phyloP scores from a whole-genome alignment of 257 asterid species.

The Knoxia roxburghii region DNA sequence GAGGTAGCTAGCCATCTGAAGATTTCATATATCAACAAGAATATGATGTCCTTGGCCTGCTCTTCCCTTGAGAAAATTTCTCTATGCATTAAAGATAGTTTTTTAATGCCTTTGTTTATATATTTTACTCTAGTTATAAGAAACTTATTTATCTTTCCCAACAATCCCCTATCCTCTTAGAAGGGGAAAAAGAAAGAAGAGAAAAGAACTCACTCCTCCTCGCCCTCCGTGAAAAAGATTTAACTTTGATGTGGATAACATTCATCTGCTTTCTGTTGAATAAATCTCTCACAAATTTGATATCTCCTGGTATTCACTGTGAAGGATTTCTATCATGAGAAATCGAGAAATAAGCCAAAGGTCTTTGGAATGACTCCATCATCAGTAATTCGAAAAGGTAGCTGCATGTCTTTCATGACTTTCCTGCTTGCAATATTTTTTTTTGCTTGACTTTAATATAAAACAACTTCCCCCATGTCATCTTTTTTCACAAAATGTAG shows the following conservation, averaged over 20 bases:
- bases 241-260: neutral
- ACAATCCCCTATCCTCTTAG: neutral
- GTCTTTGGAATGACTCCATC: constrained; percentile 80
- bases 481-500: neutral
- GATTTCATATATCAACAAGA: neutral
- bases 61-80: neutral
- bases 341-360: constrained; percentile 42
- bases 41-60: neutral
- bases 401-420: neutral
- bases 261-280: neutral
- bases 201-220: neutral
- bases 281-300: neutral
- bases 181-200: neutral
- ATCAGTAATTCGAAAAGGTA: constrained; percentile 59
- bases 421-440: neutral
- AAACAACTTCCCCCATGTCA: neutral
- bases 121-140: neutral
- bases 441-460: neutral
- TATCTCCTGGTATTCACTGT: constrained; percentile 5
- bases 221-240: neutral
- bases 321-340: constrained; percentile 70
- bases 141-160: neutral
- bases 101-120: neutral
- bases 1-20: neutral
- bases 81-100: neutral